Percentiles rank a stretch among this genome's conserved stretches.
Evolutionary conservation across 2,329 filamentous ascomycete species (phyloP).

Genomic region (Endothia cerciana): DNA sequence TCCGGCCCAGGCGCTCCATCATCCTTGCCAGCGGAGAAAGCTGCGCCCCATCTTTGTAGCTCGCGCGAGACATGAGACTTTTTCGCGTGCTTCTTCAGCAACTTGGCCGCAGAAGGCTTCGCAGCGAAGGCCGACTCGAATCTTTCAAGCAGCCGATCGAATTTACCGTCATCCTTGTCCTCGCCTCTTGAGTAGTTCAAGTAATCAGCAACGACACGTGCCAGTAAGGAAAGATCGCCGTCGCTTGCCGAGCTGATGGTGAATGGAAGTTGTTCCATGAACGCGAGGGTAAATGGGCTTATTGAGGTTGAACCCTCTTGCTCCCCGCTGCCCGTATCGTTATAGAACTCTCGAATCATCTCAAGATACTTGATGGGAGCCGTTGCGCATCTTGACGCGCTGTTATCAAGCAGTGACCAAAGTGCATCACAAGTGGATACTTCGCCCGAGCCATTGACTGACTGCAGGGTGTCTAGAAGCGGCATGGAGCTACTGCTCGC

Average conservation of each 20-base stretch:
- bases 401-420: slow-evolving; percentile 81
- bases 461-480: slow-evolving; percentile 45
- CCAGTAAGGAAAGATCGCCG: slow-evolving; percentile 50
- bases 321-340: slow-evolving; percentile 39
- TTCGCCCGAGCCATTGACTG: slow-evolving; percentile 36
- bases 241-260: slow-evolving; percentile 55
- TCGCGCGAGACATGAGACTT: slow-evolving; percentile 19
- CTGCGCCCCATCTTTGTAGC: slow-evolving; percentile 29
- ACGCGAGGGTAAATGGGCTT: slow-evolving; percentile 69
- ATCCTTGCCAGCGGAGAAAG: slow-evolving; percentile 25
- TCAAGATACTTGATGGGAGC: slow-evolving; percentile 86
- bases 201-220: slow-evolving; percentile 61
- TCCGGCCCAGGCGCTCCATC: slow-evolving; percentile 35
- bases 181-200: slow-evolving; percentile 57
- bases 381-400: slow-evolving; percentile 72
- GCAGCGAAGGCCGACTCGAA: slow-evolving; percentile 22
- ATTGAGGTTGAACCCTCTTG: slow-evolving; percentile 42
- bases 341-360: slow-evolving; percentile 57
- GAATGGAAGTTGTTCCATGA: slow-evolving; percentile 81
- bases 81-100: slow-evolving; percentile 25
- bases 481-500: slow-evolving; percentile 46
- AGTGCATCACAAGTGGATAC: slow-evolving; percentile 39
- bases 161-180: slow-evolving; percentile 44
- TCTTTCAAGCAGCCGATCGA: slow-evolving; percentile 18
- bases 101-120: slow-evolving; percentile 22